Evolutionary conservation across 495 filamentous ascomycete genomes (phyloP), one percentile per base, ranked within the genome.

Genomic region (Penicillium tannophilum): DNA sequence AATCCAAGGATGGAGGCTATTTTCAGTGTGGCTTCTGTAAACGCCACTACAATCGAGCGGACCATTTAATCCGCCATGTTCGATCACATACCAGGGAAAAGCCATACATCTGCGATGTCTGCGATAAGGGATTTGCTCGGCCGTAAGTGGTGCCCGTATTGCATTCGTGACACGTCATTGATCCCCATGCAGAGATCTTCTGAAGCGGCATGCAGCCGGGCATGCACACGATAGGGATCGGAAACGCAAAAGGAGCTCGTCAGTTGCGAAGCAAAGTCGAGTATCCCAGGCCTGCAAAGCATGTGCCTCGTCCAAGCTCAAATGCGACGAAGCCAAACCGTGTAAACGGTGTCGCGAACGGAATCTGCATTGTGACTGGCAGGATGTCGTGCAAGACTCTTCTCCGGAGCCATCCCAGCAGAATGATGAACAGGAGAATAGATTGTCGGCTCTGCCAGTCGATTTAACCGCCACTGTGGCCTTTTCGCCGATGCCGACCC

Each of bases 1-100:
- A 67, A 26, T 62, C 56, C 14, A 69, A 64, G 30, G 61, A 65
- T 17, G 62, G 61, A 20, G 71, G 65, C 10, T 72, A 70, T 52
- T 84, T 82, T 61, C 81, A 84, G 64, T 85, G 82, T 42, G 79
- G 79, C 43, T 76, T 82, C 49, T 85, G 82, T 58, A 71, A 79
- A 51, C 77, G 78, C 31, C 72, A 75, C 30, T 85, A 84, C 61
- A 79, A 77, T 16, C 79, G 82, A 24, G 79, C 82, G 1, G 82
- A 85, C 58, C 82, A 85, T 65, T 71, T 85, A 6, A 81, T 81
- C 61, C 75, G 82, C 44, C 82, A 85, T 65, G 80, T 85, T 19
- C 75, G 81, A 45, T 80, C 80, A n/a, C 82, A 85, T 60, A 84
- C 81, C 0, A 75, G 81, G 26, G 82, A 83, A 46, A 84, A 83